Evolutionary conservation across 148 eudicot genomes (phyloP).

Genomic region (Fallopia convolvulus): DNA sequence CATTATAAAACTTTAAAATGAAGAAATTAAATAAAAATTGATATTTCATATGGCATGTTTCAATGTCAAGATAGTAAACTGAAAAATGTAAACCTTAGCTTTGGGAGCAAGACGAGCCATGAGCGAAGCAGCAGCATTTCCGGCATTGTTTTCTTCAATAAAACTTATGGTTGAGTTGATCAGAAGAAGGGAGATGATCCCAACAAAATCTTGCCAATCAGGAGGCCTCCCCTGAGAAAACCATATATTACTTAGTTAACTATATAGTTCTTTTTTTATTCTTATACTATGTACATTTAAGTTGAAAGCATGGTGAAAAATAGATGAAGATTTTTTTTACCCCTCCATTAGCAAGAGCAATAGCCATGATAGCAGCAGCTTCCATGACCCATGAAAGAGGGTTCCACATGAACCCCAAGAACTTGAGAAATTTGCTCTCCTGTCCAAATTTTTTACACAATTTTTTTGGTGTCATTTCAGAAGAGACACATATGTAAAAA

Average conservation of each 20-base stretch:
- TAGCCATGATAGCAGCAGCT: conserved; percentile 58
- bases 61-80: background rate
- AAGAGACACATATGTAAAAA: background rate
- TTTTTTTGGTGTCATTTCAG: background rate
- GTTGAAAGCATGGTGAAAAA: background rate
- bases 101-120: conserved; percentile 44
- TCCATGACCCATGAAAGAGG: conserved; percentile 61
- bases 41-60: background rate
- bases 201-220: conserved; percentile 50
- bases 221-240: conserved; percentile 37
- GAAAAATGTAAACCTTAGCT: conserved; percentile 23
- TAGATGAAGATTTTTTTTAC: conserved; percentile 16
- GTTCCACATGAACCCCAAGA: conserved; percentile 51
- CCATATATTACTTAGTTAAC: background rate
- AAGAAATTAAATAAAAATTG: background rate
- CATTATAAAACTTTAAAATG: background rate
- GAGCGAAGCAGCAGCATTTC: conserved; percentile 41
- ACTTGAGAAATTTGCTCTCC: conserved; percentile 46
- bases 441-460: background rate
- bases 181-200: conserved; percentile 34
- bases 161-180: conserved; percentile 46
- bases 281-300: background rate
- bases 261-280: too few relatives aligned
- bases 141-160: conserved; percentile 41
- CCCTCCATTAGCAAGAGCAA: conserved; percentile 54